Conservation (phyloP, 1,139 yeast genomes). For the Wickerhamomyces sp. region DNA sequence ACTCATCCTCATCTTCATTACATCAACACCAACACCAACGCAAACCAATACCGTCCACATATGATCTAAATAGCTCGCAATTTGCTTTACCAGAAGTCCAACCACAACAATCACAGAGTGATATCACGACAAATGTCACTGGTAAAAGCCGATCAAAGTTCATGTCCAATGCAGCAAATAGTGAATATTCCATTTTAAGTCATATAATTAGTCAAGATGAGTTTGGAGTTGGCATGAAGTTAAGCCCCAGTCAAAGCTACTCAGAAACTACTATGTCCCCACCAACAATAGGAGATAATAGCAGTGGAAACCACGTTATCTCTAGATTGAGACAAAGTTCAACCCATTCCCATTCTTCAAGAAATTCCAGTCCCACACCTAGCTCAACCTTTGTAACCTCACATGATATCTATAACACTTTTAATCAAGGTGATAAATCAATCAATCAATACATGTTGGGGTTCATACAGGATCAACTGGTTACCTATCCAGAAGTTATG, state of each 20-base stretch:
- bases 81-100: neutral
- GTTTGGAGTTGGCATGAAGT: conserved; percentile 13
- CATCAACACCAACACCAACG: neutral
- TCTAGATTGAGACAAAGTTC: conserved; percentile 6
- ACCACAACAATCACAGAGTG: neutral
- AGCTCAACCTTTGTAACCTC: conserved; percentile 7
- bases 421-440: conserved; percentile 25
- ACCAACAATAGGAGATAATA: conserved; percentile 1
- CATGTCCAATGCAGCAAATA: conserved; percentile 71
- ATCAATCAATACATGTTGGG: conserved; percentile 63
- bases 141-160: conserved; percentile 29
- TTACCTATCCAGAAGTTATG: conserved; percentile 52
- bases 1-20: conserved; percentile 3
- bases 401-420: conserved; percentile 20
- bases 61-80: neutral
- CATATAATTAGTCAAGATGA: conserved; percentile 57
- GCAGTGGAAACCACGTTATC: neutral
- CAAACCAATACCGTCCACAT: neutral
- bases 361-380: conserved; percentile 13
- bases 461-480: conserved; percentile 26
- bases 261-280: conserved; percentile 8
- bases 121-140: neutral
- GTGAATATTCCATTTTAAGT: conserved; percentile 76
- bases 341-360: conserved; percentile 3
- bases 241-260: conserved; percentile 18